Conservation (phyloP, 192 early-diverging fungal genomes). For the Entomortierella parvispora region DNA sequence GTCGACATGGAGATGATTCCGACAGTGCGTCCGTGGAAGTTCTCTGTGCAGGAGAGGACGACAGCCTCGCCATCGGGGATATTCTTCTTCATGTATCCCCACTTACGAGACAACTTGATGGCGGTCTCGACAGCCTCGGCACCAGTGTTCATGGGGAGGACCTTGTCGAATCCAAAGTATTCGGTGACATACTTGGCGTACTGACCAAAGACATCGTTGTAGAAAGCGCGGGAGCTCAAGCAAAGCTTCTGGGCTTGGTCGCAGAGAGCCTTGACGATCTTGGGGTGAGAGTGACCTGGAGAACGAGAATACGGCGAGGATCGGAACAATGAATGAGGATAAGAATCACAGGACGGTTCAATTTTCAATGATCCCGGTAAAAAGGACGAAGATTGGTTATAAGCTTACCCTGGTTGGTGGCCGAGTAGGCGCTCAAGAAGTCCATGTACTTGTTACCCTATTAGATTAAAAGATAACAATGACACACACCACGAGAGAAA, state of each 20-base stretch:
- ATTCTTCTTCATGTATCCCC: constrained; percentile 94
- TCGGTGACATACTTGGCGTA: constrained; percentile 93
- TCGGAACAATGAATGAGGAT: neutral
- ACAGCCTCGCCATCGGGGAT: constrained; percentile 85
- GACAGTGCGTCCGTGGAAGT: constrained; percentile 98
- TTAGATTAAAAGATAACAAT: constrained; percentile 6
- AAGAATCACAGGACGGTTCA: no score
- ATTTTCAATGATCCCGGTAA: neutral
- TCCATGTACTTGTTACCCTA: constrained; percentile 88
- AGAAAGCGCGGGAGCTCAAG: constrained; percentile 95
- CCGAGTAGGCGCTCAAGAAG: constrained; percentile 87
- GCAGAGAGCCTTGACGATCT: constrained; percentile 89
- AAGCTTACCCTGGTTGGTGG: constrained; percentile 78
- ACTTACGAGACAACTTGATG: constrained; percentile 96
- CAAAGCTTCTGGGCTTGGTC: constrained; percentile 89
- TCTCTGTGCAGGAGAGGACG: constrained; percentile 83
- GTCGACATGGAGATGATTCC: constrained; percentile 95
- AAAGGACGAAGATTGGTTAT: neutral
- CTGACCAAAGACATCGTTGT: constrained; percentile 92
- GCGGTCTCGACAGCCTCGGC: constrained; percentile 99
- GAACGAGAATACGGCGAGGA: neutral
- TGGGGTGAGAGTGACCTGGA: constrained; percentile 94
- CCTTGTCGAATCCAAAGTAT: constrained; percentile 98
- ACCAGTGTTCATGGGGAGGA: constrained; percentile 99
- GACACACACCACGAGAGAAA: neutral